phyloP scores from a whole-genome alignment of 2,329 filamentous ascomycete genomes.

The Colletotrichum melonis region DNA sequence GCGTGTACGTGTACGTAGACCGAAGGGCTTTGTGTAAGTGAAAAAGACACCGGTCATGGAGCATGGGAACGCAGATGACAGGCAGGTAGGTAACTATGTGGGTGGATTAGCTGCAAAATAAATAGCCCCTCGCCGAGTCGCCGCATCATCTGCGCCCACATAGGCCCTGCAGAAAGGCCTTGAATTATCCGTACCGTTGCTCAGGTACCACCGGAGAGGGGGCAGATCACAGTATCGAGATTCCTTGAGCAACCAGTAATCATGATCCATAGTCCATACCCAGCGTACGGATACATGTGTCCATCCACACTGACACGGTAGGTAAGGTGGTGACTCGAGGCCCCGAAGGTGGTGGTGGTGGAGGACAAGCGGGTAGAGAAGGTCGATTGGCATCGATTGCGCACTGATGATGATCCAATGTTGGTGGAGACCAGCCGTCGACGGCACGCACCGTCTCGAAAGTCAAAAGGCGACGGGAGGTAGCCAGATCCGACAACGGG shows the following conservation, averaged over 20 bases:
- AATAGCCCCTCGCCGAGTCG: conserved; percentile 11
- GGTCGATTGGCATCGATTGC: conserved; percentile 13
- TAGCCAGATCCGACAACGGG: conserved; percentile 25
- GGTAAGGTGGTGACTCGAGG: not conserved
- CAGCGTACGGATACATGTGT: not conserved
- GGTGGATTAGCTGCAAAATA: conserved; percentile 1
- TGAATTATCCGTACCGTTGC: not conserved
- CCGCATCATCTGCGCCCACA: conserved; percentile 19
- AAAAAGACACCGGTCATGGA: conserved; percentile 7
- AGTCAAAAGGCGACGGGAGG: conserved; percentile 28
- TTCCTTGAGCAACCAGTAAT: conserved; percentile 3
- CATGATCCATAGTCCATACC: conserved; percentile 10
- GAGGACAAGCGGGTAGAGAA: conserved; percentile 4
- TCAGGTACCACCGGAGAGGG: not conserved
- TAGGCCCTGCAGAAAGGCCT: conserved; percentile 17
- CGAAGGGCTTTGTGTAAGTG: not conserved
- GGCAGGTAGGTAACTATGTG: not conserved
- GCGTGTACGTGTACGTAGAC: not conserved
- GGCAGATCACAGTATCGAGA: conserved; percentile 1
- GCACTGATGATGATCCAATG: conserved; percentile 27
- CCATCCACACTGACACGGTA: not conserved
- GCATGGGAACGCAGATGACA: not conserved
- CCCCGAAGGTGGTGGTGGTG: not conserved
- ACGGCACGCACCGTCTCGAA: conserved; percentile 36
- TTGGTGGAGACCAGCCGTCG: conserved; percentile 26